A percentile compares a stretch with the other conserved stretches of the same genome.
Conservation (phyloP, 2,329 filamentous ascomycete species). For the Colletotrichum tanaceti region DNA sequence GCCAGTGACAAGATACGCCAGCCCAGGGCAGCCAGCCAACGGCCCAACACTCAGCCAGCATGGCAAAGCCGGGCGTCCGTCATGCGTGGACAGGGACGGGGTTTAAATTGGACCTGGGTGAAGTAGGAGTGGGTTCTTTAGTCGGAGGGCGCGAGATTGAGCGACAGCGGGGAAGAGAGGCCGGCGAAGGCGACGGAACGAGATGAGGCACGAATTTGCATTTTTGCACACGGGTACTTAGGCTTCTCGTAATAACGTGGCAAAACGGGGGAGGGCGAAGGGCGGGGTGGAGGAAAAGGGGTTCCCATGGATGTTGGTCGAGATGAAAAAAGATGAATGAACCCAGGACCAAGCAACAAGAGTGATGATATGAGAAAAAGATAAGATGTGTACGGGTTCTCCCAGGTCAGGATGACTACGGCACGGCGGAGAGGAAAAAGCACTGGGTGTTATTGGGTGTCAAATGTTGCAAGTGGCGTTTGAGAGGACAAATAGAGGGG, state of each 20-base stretch:
- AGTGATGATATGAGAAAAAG: neutral
- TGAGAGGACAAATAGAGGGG: neutral
- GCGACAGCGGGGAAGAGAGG: conserved; percentile 8
- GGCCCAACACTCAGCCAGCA: conserved; percentile 18
- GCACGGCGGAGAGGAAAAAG: neutral
- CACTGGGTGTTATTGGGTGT: neutral
- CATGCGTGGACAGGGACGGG: neutral
- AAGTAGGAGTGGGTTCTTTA: neutral
- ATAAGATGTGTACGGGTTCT: neutral
- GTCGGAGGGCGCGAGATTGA: conserved; percentile 13
- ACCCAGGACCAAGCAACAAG: conserved; percentile 9
- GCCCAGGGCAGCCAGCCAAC: conserved; percentile 9
- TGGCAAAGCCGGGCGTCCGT: conserved; percentile 21
- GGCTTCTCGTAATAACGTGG: conserved; percentile 27
- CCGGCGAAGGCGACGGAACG: conserved; percentile 10
- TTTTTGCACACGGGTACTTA: conserved; percentile 4
- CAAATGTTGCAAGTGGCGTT: neutral
- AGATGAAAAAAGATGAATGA: conserved; percentile 12
- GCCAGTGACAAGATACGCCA: conserved; percentile 22
- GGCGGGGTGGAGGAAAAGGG: conserved; percentile 16
- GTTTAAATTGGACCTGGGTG: conserved; percentile 15
- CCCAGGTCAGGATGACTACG: no score
- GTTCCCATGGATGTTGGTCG: conserved; percentile 18
- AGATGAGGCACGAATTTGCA: conserved; percentile 33
- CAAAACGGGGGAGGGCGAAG: conserved; percentile 4